phyloP scores from a whole-genome alignment of 192 early-diverging fungal genomes.

The Coemansia furcata region DNA sequence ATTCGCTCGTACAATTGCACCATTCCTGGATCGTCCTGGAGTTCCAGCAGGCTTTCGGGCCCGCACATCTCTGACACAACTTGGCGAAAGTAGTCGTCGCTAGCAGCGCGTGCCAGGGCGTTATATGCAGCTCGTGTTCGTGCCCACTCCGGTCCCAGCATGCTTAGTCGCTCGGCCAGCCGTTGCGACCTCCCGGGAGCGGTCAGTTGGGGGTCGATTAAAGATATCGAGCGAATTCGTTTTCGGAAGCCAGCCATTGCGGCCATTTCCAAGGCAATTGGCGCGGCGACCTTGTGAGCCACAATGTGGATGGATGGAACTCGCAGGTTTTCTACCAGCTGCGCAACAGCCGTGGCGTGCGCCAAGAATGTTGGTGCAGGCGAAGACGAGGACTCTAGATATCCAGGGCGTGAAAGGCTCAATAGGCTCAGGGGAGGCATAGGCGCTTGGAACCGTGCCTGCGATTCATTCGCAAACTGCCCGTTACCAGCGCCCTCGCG shows the following conservation, averaged over 20 bases:
- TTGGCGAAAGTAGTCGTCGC: constrained; percentile 37
- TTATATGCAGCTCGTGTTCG: constrained; percentile 51
- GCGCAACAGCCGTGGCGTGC: constrained; percentile 38
- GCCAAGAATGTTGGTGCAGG: constrained; percentile 28
- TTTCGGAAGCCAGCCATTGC: constrained; percentile 41
- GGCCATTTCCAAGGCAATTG: constrained; percentile 50
- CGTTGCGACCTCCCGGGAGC: constrained; percentile 12
- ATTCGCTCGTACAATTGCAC: constrained; percentile 48
- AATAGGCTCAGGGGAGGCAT: constrained; percentile 39
- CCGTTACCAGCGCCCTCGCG: not conserved
- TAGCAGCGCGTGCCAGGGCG: constrained; percentile 37
- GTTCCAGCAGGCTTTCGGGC: constrained; percentile 28
- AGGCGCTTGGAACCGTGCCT: constrained; percentile 18
- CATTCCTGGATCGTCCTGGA: constrained; percentile 43
- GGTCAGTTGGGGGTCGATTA: constrained; percentile 38
- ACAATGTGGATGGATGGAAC: constrained; percentile 40
- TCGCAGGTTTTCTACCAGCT: constrained; percentile 44
- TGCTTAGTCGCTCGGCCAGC: constrained; percentile 15
- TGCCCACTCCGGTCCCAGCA: constrained; percentile 48
- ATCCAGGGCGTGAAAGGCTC: constrained; percentile 50
- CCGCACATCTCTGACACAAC: constrained; percentile 42
- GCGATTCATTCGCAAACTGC: not conserved
- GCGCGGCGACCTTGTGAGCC: constrained; percentile 40
- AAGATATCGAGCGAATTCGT: constrained; percentile 36
- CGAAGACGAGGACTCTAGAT: constrained; percentile 37